Base-by-base conservation (phyloP, 495 filamentous ascomycete genomes). In the Penicillium bovifimosum region DNA sequence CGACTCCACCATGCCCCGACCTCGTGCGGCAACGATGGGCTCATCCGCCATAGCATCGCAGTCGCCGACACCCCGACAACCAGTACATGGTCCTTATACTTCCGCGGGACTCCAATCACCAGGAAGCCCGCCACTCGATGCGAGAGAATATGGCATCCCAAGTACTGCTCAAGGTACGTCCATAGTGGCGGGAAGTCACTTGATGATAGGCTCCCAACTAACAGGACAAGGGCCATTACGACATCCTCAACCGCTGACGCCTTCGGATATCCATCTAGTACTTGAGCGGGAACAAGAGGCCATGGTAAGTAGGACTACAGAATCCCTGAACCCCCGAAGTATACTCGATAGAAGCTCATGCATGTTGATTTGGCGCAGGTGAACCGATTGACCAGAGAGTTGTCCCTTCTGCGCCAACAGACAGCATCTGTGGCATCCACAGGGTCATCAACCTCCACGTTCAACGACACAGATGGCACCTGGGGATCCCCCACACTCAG, bases 221-320 rank as follows among this genome's bases (percentile, higher is more conserved):
- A 33, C 29, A 47, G 16, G 35, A 27, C 24, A 44, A 68, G 90
- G 79, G 16, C 90, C 80, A 53, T 51, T 90, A 55, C 83, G 91
- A 58, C 90, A 92, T 58, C 90, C 91, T 0, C 79, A 87, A 41
- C 91, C 90, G 0, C 67, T 95, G 54, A 95, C 91, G 0, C 85
- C 90, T 9, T 87, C 87, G 2, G 91, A 96, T 63, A 74, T 96
- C 34, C 90, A 96, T 69, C 70, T 86, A 55, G 81, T 91, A 66
- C 76, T 95, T 33, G 91, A 96, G 71, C 90, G 91, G 62, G 91
- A 96, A 61, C 91, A 96, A 62, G 91, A 96, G 66, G 86, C 88
- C n/a, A 84, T 96, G 61, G 91, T 92, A 78, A 49, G 81, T 73
- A 1, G 40, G 6, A 32, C 4, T n/a, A 16, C 41, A 11, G 10